Conservation (phyloP, 169 alveolate species). For the Plasmodium malariae region DNA sequence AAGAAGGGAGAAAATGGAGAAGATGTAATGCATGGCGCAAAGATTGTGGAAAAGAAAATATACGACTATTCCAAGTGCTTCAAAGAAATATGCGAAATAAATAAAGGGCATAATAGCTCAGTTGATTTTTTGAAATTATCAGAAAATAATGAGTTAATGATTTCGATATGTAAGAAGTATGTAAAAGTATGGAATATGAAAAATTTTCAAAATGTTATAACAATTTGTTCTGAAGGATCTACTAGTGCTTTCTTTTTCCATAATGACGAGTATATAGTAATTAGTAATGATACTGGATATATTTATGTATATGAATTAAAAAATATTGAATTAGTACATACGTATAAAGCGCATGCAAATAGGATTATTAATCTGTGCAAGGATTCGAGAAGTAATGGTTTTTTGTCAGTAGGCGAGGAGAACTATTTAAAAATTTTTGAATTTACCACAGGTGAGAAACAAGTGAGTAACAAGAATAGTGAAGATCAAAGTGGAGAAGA, state of each 20-base stretch:
- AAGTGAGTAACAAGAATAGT: too few species aligned
- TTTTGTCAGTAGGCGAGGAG: constrained; percentile 85
- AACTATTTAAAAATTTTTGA: constrained; percentile 79
- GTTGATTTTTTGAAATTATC: constrained; percentile 80
- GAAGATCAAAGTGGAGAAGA: constrained; percentile 2
- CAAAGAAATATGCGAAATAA: constrained; percentile 78
- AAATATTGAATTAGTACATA: constrained; percentile 76
- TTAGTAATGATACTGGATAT: constrained; percentile 79
- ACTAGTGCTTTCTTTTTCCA: constrained; percentile 79
- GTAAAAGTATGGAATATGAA: constrained; percentile 83
- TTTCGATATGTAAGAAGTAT: constrained; percentile 82
- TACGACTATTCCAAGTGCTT: constrained; percentile 75
- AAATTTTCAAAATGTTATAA: constrained; percentile 78
- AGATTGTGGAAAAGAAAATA: constrained; percentile 69
- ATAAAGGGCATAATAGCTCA: constrained; percentile 80
- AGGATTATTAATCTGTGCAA: constrained; percentile 74
- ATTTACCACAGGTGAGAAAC: constrained; percentile 28
- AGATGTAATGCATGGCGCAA: neutral
- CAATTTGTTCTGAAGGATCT: constrained; percentile 78
- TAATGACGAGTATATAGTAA: constrained; percentile 76
- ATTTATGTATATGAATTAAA: constrained; percentile 77
- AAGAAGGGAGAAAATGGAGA: neutral
- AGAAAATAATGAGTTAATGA: constrained; percentile 78
- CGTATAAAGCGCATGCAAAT: constrained; percentile 78
- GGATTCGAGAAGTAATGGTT: constrained; percentile 58